Conservation (phyloP, 2,329 filamentous ascomycete genomes). For the Dothideomycetes sp. region DNA sequence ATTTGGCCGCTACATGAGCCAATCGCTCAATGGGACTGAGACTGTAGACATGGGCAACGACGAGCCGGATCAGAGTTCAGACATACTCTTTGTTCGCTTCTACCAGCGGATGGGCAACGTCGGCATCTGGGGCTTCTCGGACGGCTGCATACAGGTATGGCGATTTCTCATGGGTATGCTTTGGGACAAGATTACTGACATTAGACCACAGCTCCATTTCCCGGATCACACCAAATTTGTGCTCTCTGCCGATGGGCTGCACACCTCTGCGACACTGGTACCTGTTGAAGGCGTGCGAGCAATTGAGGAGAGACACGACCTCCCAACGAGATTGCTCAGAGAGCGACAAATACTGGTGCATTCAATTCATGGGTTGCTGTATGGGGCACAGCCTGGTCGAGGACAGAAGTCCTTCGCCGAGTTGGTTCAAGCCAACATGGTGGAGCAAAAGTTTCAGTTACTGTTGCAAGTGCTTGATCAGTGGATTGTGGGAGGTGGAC, state of each 20-base stretch:
- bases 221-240: slow-evolving; percentile 82
- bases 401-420: slow-evolving; percentile 33
- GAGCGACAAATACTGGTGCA: slow-evolving; percentile 63
- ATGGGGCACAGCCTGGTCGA: slow-evolving; percentile 41
- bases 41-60: slow-evolving; percentile 37
- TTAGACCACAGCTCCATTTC: slow-evolving; percentile 62
- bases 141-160: slow-evolving; percentile 65
- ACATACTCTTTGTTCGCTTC: slow-evolving; percentile 55
- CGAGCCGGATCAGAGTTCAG: slow-evolving; percentile 2
- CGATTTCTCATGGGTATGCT: neutral
- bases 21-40: slow-evolving; percentile 33
- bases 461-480: slow-evolving; percentile 59
- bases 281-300: slow-evolving; percentile 60
- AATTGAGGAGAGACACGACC: slow-evolving; percentile 51
- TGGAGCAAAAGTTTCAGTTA: slow-evolving; percentile 66
- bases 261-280: slow-evolving; percentile 70
- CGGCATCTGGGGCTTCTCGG: slow-evolving; percentile 71
- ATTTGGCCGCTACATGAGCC: slow-evolving; percentile 61
- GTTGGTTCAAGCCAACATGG: slow-evolving; percentile 62
- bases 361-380: slow-evolving; percentile 63
- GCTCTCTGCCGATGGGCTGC: slow-evolving; percentile 62
- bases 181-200: slow-evolving; percentile 1
- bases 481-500: slow-evolving; percentile 60
- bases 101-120: slow-evolving; percentile 76
- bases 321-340: slow-evolving; percentile 58